Evolutionary conservation across 2,329 filamentous ascomycete species (phyloP).

Genomic region (Aspergillus oerlinghausenensis): DNA sequence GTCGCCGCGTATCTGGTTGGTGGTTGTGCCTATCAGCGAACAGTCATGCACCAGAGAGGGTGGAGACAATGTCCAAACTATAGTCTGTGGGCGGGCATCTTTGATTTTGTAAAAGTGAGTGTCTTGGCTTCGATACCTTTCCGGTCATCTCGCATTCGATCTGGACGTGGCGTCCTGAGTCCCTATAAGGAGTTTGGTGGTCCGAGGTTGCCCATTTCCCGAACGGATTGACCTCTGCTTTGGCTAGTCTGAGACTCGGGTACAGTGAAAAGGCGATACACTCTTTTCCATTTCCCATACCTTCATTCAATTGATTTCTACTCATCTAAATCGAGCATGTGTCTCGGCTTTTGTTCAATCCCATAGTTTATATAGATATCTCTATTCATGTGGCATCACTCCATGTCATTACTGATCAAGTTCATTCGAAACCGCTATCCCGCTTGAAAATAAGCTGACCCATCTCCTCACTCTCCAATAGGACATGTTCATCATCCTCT

Average conservation of each 20-base stretch:
- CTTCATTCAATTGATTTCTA: conserved; percentile 1
- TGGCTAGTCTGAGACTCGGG: conserved; percentile 20
- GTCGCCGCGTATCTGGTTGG: conserved; percentile 85
- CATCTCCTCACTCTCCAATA: conserved; percentile 17
- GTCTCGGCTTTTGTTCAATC: not conserved
- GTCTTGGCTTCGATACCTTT: conserved; percentile 36
- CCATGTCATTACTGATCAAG: not conserved
- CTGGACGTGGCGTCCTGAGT: conserved; percentile 17
- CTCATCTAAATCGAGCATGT: conserved; percentile 5
- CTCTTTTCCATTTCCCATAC: conserved; percentile 6
- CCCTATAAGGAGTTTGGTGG: conserved; percentile 21
- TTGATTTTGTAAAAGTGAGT: conserved; percentile 76
- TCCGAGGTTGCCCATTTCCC: conserved; percentile 26
- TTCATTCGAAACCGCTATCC: not conserved
- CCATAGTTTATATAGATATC: conserved; percentile 7
- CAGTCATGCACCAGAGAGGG: conserved; percentile 86
- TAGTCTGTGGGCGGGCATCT: conserved; percentile 82
- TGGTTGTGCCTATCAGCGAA: conserved; percentile 92
- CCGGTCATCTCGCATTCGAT: conserved; percentile 24
- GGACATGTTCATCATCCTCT: conserved; percentile 46
- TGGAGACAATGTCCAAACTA: conserved; percentile 97
- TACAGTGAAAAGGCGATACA: conserved; percentile 6
- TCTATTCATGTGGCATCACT: not conserved
- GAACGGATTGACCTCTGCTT: conserved; percentile 31
- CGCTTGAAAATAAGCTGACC: not conserved